phyloP scores from a whole-genome alignment of 2,329 filamentous ascomycete genomes.

The Didymella sp. region DNA sequence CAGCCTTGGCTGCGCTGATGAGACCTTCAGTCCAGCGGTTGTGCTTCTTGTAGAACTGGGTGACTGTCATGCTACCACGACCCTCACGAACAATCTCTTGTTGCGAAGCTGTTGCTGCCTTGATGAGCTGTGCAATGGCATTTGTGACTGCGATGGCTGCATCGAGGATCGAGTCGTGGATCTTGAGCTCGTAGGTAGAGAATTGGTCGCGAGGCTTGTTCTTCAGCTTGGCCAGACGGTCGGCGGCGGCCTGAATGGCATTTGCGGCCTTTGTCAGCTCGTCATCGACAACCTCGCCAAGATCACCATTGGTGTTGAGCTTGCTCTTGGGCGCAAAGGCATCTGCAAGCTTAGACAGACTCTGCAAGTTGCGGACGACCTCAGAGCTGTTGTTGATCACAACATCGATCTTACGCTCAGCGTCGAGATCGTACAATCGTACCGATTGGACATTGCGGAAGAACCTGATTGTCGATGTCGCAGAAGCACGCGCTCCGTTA shows the following conservation, averaged over 20 bases:
- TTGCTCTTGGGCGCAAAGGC: conserved; percentile 90
- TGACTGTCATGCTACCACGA: conserved; percentile 82
- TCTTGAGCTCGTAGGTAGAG: conserved; percentile 93
- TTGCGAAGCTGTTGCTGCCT: conserved; percentile 89
- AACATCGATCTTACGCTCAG: conserved; percentile 92
- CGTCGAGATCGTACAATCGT: conserved; percentile 87
- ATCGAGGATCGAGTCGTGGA: conserved; percentile 93
- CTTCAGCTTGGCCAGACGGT: conserved; percentile 86
- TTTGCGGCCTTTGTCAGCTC: conserved; percentile 94
- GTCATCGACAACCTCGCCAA: conserved; percentile 90
- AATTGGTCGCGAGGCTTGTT: conserved; percentile 97
- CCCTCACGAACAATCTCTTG: conserved; percentile 96
- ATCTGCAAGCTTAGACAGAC: conserved; percentile 91
- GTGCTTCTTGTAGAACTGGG: conserved; percentile 99
- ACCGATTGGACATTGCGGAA: conserved; percentile 95
- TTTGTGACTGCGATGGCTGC: conserved; percentile 92
- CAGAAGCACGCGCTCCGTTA: conserved; percentile 81
- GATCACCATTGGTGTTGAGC: conserved; percentile 79
- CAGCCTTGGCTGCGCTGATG: conserved; percentile 95
- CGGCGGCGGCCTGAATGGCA: conserved; percentile 90
- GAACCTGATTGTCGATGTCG: conserved; percentile 87
- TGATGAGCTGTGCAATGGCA: conserved; percentile 92
- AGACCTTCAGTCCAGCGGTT: conserved; percentile 98
- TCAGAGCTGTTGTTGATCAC: conserved; percentile 98
- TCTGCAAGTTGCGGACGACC: conserved; percentile 91